These are phyloP conservation scores for Panellus pusillus DNA, from an alignment of 768 basidiomycete species.

Conservation along the genomic window DNA sequence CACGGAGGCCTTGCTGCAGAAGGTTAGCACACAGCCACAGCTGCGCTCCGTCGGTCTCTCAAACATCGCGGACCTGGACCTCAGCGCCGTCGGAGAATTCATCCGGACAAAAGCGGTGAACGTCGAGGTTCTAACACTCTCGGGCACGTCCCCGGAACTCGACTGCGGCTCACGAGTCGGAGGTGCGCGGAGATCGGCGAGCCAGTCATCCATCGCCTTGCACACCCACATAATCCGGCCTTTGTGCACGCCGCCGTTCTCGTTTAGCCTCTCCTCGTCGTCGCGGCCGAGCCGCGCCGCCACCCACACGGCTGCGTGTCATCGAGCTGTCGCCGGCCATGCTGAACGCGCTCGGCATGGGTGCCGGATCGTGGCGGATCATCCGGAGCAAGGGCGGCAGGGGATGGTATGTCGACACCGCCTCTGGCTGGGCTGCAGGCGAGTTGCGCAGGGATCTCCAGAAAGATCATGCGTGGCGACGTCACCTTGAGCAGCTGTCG, in stretches of 20 bases:
- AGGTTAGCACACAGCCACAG: constrained; percentile 58
- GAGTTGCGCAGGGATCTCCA: constrained; percentile 60
- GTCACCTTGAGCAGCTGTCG: constrained; percentile 70
- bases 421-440: constrained; percentile 76
- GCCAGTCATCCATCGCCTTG: constrained; percentile 73
- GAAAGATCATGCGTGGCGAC: constrained; percentile 63
- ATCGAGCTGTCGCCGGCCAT: constrained; percentile 79
- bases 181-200: constrained; percentile 41
- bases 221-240: constrained; percentile 80
- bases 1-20: constrained; percentile 53
- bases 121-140: constrained; percentile 84
- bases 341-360: constrained; percentile 71
- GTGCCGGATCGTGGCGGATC: constrained; percentile 84
- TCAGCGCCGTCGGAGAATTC: constrained; percentile 69
- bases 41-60: constrained; percentile 90
- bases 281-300: constrained; percentile 34
- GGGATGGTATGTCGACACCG: constrained; percentile 93
- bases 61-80: constrained; percentile 70
- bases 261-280: constrained; percentile 48
- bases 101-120: constrained; percentile 64
- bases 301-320: constrained; percentile 78
- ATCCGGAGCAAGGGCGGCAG: constrained; percentile 91
- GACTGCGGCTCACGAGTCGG: constrained; percentile 50
- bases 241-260: constrained; percentile 76
- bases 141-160: constrained; percentile 75